Evolutionary conservation across 2,329 filamentous ascomycete species (phyloP).

Genomic region (Fusarium falciforme): DNA sequence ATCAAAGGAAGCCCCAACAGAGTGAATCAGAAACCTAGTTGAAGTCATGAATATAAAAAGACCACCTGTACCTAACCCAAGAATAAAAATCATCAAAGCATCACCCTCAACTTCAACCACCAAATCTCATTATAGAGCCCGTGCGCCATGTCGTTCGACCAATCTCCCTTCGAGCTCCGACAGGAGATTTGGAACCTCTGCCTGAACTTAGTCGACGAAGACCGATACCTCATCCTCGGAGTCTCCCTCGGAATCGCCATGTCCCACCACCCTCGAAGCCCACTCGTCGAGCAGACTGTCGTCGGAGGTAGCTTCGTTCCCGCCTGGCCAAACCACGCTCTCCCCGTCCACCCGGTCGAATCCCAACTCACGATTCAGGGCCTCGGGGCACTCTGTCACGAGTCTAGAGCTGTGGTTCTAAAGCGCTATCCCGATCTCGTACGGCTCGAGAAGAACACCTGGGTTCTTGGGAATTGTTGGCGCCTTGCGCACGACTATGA

Average conservation of each 20-base stretch:
- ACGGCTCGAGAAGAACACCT: background rate
- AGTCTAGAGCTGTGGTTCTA: conserved; percentile 1
- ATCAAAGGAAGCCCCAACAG: background rate
- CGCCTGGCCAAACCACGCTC: no score
- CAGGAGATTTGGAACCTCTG: background rate
- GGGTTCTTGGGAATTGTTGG: background rate
- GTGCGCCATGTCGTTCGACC: background rate
- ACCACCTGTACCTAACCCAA: background rate
- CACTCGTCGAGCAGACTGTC: background rate
- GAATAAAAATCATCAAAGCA: background rate
- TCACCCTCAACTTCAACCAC: background rate
- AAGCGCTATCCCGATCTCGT: conserved; percentile 6
- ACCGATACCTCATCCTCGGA: conserved; percentile 4
- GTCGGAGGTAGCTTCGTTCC: conserved; percentile 6
- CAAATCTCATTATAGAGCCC: background rate
- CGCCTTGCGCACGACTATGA: background rate
- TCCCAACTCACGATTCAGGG: background rate
- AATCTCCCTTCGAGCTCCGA: background rate
- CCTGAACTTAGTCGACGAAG: background rate
- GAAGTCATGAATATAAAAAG: background rate
- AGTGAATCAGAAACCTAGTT: background rate
- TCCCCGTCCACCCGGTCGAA: background rate
- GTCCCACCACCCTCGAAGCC: background rate
- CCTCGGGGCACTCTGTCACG: conserved; percentile 1
- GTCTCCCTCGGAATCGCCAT: background rate